Conservation (phyloP, 345 rosid genomes). For the Cardamine occulta region DNA sequence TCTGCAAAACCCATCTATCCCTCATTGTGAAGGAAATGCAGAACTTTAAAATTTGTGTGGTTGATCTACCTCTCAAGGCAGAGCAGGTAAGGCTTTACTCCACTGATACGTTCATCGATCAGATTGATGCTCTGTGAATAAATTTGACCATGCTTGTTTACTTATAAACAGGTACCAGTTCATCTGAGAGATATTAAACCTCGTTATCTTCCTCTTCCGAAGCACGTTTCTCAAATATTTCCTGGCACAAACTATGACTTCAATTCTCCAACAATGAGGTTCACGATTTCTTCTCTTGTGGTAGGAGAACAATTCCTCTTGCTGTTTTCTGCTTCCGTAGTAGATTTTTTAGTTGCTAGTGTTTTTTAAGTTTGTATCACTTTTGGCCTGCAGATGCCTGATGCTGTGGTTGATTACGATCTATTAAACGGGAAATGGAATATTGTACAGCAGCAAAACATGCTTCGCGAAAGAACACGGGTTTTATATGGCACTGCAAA, state of each 20-base stretch:
- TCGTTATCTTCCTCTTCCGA: constrained; percentile 81
- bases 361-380: background rate
- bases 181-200: constrained; percentile 70
- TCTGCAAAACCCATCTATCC: constrained; percentile 72
- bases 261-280: constrained; percentile 75
- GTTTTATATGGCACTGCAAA: constrained; percentile 77
- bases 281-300: constrained; percentile 89
- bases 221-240: constrained; percentile 67
- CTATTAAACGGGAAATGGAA: constrained; percentile 83
- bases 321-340: background rate
- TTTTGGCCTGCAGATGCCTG: constrained; percentile 72
- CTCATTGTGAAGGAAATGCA: constrained; percentile 64
- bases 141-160: constrained; percentile 6
- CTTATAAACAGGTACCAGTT: constrained; percentile 53
- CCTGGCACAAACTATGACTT: constrained; percentile 92
- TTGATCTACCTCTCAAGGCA: constrained; percentile 67
- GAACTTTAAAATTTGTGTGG: constrained; percentile 65
- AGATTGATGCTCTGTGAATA: constrained; percentile 20
- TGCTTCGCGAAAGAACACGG: constrained; percentile 91
- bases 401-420: constrained; percentile 93
- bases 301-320: constrained; percentile 49
- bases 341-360: background rate
- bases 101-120: background rate
- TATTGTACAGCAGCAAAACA: constrained; percentile 89
- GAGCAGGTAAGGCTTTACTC: constrained; percentile 54